These are phyloP conservation scores for Eragrostis tef DNA, from an alignment of 202 grass and related monocot genomes.

Conservation along the genomic window DNA sequence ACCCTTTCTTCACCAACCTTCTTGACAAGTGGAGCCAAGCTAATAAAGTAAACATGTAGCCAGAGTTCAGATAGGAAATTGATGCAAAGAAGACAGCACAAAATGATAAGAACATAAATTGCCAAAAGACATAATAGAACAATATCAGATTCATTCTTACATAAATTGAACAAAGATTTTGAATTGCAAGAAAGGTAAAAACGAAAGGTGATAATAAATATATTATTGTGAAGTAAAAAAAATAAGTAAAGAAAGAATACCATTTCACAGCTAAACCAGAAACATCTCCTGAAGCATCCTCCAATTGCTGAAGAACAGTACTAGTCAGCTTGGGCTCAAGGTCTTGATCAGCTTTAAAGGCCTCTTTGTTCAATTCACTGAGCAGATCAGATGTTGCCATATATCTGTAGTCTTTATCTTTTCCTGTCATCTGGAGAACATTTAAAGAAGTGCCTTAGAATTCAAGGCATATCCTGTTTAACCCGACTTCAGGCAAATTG, in stretches of 20 bases:
- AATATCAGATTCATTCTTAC: background rate
- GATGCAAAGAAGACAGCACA: background rate
- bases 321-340: constrained; percentile 75
- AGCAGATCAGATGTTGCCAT: constrained; percentile 99
- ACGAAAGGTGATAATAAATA: background rate
- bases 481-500: constrained; percentile 22
- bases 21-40: constrained; percentile 93
- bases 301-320: constrained; percentile 91
- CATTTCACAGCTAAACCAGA: constrained; percentile 99
- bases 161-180: too few relatives aligned
- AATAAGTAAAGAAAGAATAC: constrained; percentile 47
- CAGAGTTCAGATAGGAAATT: constrained; percentile 17
- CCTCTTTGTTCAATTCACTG: constrained; percentile 84
- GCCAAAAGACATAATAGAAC: constrained; percentile 10
- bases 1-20: constrained; percentile 92
- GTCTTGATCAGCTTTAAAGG: constrained; percentile 84
- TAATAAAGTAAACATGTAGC: constrained; percentile 37
- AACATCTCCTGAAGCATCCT: constrained; percentile 98
- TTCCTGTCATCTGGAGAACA: constrained; percentile 86
- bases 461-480: constrained; percentile 4
- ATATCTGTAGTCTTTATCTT: constrained; percentile 99
- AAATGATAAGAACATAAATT: background rate
- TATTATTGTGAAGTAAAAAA: background rate
- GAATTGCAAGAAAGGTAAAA: background rate
- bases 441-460: constrained; percentile 32